Evolutionary conservation across 768 basidiomycete species (phyloP).

Genomic region (Postia placenta): DNA sequence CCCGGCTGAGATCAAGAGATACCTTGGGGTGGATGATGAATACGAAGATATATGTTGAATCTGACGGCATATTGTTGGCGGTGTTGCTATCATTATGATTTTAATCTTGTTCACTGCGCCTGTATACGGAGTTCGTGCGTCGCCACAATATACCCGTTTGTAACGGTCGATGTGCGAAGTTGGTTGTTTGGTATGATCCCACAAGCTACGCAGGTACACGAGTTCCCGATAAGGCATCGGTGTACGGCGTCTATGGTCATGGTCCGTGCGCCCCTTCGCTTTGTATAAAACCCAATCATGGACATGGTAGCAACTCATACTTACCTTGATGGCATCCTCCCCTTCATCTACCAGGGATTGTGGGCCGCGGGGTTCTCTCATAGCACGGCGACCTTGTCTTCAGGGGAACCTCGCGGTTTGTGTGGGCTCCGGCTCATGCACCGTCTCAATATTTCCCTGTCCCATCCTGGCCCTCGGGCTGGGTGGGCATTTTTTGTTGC

Average conservation of each 20-base stretch:
- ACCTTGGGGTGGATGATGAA: slow-evolving; percentile 62
- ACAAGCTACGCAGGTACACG: no score
- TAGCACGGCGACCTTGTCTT: slow-evolving; percentile 53
- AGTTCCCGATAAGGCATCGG: no score
- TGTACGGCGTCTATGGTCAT: neutral
- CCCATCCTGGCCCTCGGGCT: slow-evolving; percentile 6
- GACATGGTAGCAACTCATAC: slow-evolving; percentile 18
- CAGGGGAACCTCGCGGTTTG: slow-evolving; percentile 37
- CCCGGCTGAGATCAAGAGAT: slow-evolving; percentile 56
- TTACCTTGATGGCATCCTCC: slow-evolving; percentile 29
- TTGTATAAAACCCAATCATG: slow-evolving; percentile 4
- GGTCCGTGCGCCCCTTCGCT: slow-evolving; percentile 11
- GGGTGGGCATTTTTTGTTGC: slow-evolving; percentile 4
- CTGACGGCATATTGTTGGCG: neutral
- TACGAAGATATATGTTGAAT: slow-evolving; percentile 65
- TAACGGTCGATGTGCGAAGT: no score
- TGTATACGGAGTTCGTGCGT: no score
- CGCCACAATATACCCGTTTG: no score
- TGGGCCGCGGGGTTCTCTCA: slow-evolving; percentile 32
- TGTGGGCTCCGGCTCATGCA: slow-evolving; percentile 35
- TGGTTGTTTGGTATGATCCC: no score
- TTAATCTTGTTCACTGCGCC: no score
- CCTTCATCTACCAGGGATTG: slow-evolving; percentile 29
- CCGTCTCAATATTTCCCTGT: slow-evolving; percentile 21
- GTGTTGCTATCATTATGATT: no score